Evolutionary conservation across 1,284 basidiomycete species (phyloP).

Genomic region (Apiotrichum akiyoshidainum): DNA sequence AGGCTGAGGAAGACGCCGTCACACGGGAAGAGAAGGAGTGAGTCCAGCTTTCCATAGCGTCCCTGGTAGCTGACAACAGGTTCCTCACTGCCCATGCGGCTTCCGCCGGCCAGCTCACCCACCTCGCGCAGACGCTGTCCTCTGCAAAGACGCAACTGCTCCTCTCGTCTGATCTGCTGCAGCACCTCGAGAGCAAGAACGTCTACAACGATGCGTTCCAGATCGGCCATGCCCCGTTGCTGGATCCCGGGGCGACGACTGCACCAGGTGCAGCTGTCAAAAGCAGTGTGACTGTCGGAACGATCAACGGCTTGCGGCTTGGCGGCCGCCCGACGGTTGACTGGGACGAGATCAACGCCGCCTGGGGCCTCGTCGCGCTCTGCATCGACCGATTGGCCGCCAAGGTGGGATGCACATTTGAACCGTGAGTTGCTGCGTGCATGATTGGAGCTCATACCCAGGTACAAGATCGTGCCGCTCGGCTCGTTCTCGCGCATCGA

Average conservation of each 20-base stretch:
- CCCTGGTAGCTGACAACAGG: conserved; percentile 51
- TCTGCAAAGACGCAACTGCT: conserved; percentile 43
- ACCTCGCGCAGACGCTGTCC: conserved; percentile 24
- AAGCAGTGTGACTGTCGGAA: conserved; percentile 67
- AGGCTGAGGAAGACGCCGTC: conserved; percentile 66
- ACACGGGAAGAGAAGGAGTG: conserved; percentile 68
- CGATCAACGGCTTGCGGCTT: conserved; percentile 90
- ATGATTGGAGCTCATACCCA: conserved; percentile 37
- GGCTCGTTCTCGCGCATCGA: conserved; percentile 91
- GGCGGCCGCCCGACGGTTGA: conserved; percentile 85
- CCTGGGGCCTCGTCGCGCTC: conserved; percentile 94
- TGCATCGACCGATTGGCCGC: conserved; percentile 84
- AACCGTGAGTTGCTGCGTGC: conserved; percentile 62
- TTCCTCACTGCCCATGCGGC: conserved; percentile 36
- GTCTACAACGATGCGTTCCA: conserved; percentile 99
- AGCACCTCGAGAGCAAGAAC: conserved; percentile 80
- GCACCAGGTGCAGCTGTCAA: conserved; percentile 4
- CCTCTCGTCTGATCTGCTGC: conserved; percentile 44
- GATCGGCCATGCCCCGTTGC: conserved; percentile 68
- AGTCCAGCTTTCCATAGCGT: conserved; percentile 38
- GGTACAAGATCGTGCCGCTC: conserved; percentile 84
- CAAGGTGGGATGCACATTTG: conserved; percentile 82
- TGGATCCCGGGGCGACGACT: conserved; percentile 2
- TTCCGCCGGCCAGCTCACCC: conserved; percentile 21
- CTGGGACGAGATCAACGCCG: conserved; percentile 98